Evolutionary conservation across 257 asterid genomes (phyloP).

Genomic region (Orobanche coerulescens): DNA sequence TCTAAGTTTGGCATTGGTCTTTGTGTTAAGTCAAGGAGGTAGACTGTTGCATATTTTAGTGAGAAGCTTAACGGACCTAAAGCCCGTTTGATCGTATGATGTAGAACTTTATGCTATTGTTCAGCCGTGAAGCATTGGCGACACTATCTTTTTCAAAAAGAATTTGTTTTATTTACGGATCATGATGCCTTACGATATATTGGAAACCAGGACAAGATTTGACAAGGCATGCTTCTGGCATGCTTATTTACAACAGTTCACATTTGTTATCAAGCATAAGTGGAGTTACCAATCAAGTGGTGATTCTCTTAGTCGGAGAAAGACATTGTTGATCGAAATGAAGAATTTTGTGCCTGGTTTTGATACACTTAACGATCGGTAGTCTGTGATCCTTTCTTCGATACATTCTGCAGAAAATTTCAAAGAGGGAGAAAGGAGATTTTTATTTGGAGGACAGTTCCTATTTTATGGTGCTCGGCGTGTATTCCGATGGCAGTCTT

Average conservation of each 20-base stretch:
- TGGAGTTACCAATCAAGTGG: not conserved
- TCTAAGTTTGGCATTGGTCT: not conserved
- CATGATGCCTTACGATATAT: not conserved
- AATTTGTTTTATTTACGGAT: not conserved
- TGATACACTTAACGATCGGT: not conserved
- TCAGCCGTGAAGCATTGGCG: not conserved
- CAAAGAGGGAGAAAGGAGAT: not conserved
- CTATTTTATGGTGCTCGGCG: not conserved
- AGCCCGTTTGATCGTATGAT: not conserved
- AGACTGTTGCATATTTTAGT: not conserved
- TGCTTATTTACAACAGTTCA: not conserved
- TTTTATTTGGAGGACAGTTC: not conserved
- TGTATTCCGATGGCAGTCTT: not conserved
- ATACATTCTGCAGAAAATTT: not conserved
- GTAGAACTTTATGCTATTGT: not conserved
- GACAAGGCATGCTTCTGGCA: not conserved
- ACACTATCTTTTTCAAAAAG: not conserved
- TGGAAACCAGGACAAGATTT: not conserved
- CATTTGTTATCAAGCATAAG: not conserved
- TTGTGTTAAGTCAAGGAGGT: not conserved
- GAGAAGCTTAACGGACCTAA: not conserved
- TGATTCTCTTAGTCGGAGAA: too few relatives aligned
- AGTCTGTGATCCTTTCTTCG: not conserved
- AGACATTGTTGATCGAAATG: too few relatives aligned
- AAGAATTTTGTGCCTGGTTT: not conserved